Base-by-base conservation (phyloP, 148 eudicot genomes). In the Silene latifolia region DNA sequence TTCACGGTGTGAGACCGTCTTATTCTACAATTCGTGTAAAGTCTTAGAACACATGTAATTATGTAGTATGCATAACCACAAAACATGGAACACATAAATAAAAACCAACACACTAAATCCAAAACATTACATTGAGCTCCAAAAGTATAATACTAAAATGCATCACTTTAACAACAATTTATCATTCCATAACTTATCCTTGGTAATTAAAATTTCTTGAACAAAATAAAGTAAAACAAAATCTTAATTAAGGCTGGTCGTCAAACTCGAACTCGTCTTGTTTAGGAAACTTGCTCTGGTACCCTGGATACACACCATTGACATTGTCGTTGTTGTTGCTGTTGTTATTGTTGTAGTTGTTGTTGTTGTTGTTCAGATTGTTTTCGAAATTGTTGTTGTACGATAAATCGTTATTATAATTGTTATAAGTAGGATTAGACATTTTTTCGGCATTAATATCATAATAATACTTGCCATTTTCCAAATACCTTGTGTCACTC, bases 401-500 rank as follows among this genome's bases (percentile, higher is more conserved):
- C 32, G 79, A 79, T 25, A 66, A 67, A 63, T 80, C 67, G 62
- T 78, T 84, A 44, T 65, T 77, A 54, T 79, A 66, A 14, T 65
- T 77, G 57, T 79, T 66, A 18, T 81, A 72, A 46, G 8, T 27
- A 64, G 69, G 46, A 19, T 80, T 61, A 32, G 35, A 21, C 18
- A 77, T 69, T 39, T 79, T 84, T 75, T 90, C 89, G 19, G 24
- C 53, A 14, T 82, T 66, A 5, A 78, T 14, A 71, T 89, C 86
- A 68, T 87, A 86, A 69, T 25, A 86, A 77, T 89, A 93, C 83
- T 74, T 89, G 11, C 98, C 98, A 62, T 89, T 87, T 53, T 88
- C 97, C 74, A 89, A 5, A 72, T 82, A 87, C 63, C 98, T 88
- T 8, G 97, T 93, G 74, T 91, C 98, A 77, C 98, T 93, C 98